Evolutionary conservation across 1,284 basidiomycete species (phyloP).

Genomic region (Malassezia japonica): DNA sequence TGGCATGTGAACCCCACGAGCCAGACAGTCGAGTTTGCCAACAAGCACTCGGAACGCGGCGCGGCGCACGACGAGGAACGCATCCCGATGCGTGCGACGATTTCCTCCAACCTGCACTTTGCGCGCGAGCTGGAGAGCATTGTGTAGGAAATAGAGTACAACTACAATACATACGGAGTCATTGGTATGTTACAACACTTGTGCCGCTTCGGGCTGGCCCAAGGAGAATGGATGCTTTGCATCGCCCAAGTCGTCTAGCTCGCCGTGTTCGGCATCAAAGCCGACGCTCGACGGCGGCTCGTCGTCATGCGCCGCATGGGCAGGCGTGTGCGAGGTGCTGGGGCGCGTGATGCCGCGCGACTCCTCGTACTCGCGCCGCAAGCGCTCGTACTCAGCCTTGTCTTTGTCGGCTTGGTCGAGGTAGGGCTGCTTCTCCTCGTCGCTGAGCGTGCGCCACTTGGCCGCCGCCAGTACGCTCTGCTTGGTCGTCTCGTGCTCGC

Average conservation of each 20-base stretch:
- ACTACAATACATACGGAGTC: too few relatives aligned
- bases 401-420: conserved; percentile 37
- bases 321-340: too few relatives aligned
- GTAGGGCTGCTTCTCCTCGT: conserved; percentile 62
- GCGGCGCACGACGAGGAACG: conserved; percentile 6
- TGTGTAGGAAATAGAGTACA: too few relatives aligned
- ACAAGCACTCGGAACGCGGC: conserved; percentile 16
- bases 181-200: too few relatives aligned
- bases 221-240: too few relatives aligned
- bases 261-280: too few relatives aligned
- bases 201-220: too few relatives aligned
- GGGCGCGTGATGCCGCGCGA: neutral
- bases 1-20: conserved; percentile 49
- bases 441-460: conserved; percentile 80
- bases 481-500: conserved; percentile 84
- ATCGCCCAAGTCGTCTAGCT: too few relatives aligned
- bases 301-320: too few relatives aligned
- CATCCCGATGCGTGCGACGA: conserved; percentile 42
- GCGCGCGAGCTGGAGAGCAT: conserved; percentile 47
- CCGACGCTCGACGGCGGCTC: too few relatives aligned
- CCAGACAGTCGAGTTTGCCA: conserved; percentile 43
- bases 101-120: conserved; percentile 40
- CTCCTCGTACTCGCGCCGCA: conserved; percentile 35
- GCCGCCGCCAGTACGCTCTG: conserved; percentile 86
- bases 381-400: conserved; percentile 38